Base-by-base conservation (phyloP, 352 stramenopile genomes). In the Pythium sp. region DNA sequence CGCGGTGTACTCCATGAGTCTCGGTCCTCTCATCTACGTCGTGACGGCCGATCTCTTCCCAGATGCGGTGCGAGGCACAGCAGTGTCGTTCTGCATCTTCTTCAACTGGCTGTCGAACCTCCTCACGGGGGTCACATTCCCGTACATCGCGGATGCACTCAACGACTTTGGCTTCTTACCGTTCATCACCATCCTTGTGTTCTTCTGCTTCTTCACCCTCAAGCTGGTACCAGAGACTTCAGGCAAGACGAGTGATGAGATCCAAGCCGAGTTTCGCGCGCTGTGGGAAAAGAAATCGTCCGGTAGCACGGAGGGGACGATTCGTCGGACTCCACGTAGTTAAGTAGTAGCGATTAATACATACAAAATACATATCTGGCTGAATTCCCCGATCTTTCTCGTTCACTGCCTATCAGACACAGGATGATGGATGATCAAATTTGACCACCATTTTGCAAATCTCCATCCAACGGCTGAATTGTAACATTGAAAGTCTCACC, bases 21-120 rank as follows among this genome's bases (percentile, higher is more conserved):
- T 92, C n/a, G 84, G 81, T 0, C 73, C 84, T 1, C 70, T 92
- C 9, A 75, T 76, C 46, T 92, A 77, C 67, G 74, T 82, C 2
- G 77, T 92, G 5, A 74, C 70, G 1, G 69, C 78, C 2, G 80
- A 83, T 18, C 66, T 92, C n/a, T 92, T 92, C 64, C 80, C 84
- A 0, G 72, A 90, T 26, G 74, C 75, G 3, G 71, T 88, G 38
- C 78, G 81, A 2, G 78, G 78, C 20, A 81, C 60, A 8, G 81
- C 77, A 15, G 71, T 73, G 20, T 82, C 78, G 5, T 59, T 90
- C 58, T 75, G 76, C 58, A 79, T 86, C 26, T 76, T 82, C 46
- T 71, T 72, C 58, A 90, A 83, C 65, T 92, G 77, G 77, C 36
- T 76, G 11, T 80, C 64, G 65, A 89, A 86, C 62, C 67, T 91